Evolutionary conservation across 129 eudicot genomes (phyloP), one percentile per base, ranked within the genome.

Genomic region (Centella asiatica): DNA sequence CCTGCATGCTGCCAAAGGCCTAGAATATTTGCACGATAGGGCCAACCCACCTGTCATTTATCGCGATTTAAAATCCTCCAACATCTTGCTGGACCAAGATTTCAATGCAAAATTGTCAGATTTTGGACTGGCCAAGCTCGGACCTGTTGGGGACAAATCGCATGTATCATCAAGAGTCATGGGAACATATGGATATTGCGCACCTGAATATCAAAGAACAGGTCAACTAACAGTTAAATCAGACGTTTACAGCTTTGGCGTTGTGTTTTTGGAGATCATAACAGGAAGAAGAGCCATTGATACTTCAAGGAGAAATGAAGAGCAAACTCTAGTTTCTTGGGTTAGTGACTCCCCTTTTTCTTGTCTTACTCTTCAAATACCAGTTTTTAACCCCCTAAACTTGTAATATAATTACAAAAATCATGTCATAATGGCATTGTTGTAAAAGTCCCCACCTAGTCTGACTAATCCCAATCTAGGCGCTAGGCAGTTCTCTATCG

Each of bases 161-260:
- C 47, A 58, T 58, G 63, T 58, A 10, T 58, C 63, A 34, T 58
- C 63, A 4, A 58, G 63, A 19, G 63, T 58, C 19, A 58, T 58
- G 63, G 63, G 63, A 58, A 58, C 63, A 11, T 58, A 58, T 58
- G 63, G 63, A 34, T 58, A 58, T 34, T 58, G 63, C 46, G 63
- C 63, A 4, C 63, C 63, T n/a, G 63, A 58, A 29, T 58, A 58
- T 34, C 63, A 58, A 19, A 33, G 46, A 58, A 58, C 63, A 19
- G 63, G 63, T 20, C 63, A 58, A 34, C 37, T 58, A 58, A 58
- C 63, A 31, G 46, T 58, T 6, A 58, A 58, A 29, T 58, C 63
- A 20, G 63, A 58, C 24, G 63, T 58, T 8, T 58, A 58, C 63
- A 58, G 63, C 63, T 58, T 58, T 22, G 63, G 63, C 1, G 63